Percentiles rank a stretch among this genome's conserved stretches.
Evolutionary conservation across 352 stramenopile genomes (phyloP).

Genomic region (Pythium apleroticum): DNA sequence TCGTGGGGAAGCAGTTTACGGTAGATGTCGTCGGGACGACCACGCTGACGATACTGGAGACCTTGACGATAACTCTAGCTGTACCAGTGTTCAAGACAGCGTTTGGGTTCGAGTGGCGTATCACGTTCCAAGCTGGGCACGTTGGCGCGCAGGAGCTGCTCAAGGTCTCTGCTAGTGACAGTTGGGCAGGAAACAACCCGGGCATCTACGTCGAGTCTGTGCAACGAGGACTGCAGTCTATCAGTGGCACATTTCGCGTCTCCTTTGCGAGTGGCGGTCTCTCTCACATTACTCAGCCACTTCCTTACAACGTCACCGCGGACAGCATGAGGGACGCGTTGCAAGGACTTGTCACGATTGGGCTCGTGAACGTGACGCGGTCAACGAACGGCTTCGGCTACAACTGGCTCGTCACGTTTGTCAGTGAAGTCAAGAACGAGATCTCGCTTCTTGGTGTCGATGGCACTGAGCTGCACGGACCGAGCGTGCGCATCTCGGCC

Average conservation of each 20-base stretch:
- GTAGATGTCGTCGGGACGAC: slow-evolving; percentile 31
- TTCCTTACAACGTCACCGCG: slow-evolving; percentile 90
- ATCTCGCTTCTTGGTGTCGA: slow-evolving; percentile 88
- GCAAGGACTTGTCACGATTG: slow-evolving; percentile 87
- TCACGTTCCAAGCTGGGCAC: slow-evolving; percentile 78
- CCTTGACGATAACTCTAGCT: slow-evolving; percentile 34
- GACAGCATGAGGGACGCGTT: slow-evolving; percentile 80
- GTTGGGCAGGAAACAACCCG: slow-evolving; percentile 93
- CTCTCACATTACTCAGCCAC: slow-evolving; percentile 83
- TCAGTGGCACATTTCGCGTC: slow-evolving; percentile 91
- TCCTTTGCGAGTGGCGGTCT: slow-evolving; percentile 58
- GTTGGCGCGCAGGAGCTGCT: slow-evolving; percentile 87
- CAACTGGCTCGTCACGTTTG: slow-evolving; percentile 96
- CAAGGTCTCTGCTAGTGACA: slow-evolving; percentile 83
- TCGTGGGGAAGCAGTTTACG: slow-evolving; percentile 42
- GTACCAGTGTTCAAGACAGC: slow-evolving; percentile 69
- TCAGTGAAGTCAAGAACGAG: slow-evolving; percentile 79
- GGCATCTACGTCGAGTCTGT: slow-evolving; percentile 80
- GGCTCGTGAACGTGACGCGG: slow-evolving; percentile 85
- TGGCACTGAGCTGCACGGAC: slow-evolving; percentile 90
- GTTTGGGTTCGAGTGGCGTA: slow-evolving; percentile 69
- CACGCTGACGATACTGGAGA: slow-evolving; percentile 20
- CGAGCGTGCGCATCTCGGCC: slow-evolving; percentile 81
- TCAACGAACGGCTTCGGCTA: slow-evolving; percentile 93
- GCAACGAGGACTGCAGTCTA: slow-evolving; percentile 86